Conservation (phyloP, 2,329 filamentous ascomycete genomes). For the Rugonectria rugulosa region DNA sequence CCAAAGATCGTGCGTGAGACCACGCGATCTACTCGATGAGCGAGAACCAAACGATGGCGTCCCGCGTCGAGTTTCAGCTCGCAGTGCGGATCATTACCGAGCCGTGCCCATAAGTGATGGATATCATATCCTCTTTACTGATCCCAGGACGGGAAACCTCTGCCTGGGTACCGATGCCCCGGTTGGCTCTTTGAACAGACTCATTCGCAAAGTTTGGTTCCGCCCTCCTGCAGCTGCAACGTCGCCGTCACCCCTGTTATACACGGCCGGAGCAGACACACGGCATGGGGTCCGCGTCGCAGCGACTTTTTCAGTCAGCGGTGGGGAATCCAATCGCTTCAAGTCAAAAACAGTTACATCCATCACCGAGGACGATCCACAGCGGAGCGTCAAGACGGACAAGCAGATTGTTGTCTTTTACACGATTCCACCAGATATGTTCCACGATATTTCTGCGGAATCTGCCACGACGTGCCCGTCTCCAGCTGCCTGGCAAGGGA, state of each 20-base stretch:
- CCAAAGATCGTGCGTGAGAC: constrained; percentile 21
- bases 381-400: constrained; percentile 17
- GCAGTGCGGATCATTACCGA: constrained; percentile 65
- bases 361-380: constrained; percentile 9
- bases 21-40: constrained; percentile 25
- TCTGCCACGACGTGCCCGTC: constrained; percentile 16
- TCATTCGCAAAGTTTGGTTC: constrained; percentile 67
- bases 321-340: constrained; percentile 24
- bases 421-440: constrained; percentile 65
- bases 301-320: constrained; percentile 56
- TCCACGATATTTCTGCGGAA: constrained; percentile 46
- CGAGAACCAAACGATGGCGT: constrained; percentile 20
- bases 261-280: constrained; percentile 64
- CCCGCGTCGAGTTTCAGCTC: constrained; percentile 46
- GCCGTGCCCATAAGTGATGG: constrained; percentile 72
- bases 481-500: neutral
- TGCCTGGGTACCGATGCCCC: constrained; percentile 69
- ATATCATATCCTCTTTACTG: constrained; percentile 69
- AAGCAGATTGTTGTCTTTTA: constrained; percentile 63
- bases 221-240: constrained; percentile 40
- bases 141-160: constrained; percentile 62
- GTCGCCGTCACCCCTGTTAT: constrained; percentile 55
- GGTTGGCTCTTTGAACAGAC: constrained; percentile 55
- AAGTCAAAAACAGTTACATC: constrained; percentile 14
- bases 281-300: constrained; percentile 65